phyloP scores from a whole-genome alignment of 1,139 yeast species.

The Yamadazyma taylorii region DNA sequence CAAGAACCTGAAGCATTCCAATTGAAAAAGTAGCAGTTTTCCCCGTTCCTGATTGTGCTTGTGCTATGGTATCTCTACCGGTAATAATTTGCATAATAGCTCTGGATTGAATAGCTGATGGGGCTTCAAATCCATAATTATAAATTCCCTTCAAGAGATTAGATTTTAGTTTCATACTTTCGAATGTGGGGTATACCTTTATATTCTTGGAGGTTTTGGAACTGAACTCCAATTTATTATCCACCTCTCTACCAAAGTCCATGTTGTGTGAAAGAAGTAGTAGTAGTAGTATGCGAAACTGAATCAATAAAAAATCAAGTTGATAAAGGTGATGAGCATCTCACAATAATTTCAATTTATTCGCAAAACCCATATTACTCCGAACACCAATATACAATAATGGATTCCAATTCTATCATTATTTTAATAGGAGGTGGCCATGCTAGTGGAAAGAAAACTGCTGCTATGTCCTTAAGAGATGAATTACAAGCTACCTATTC shows the following conservation, averaged over 20 bases:
- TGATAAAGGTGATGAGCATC: conserved; percentile 1
- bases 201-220: conserved; percentile 50
- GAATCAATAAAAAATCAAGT: too few relatives aligned
- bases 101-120: conserved; percentile 93
- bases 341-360: too few relatives aligned
- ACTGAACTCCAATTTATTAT: conserved; percentile 17
- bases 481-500: conserved; percentile 25
- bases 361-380: too few relatives aligned
- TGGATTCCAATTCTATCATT: conserved; percentile 25
- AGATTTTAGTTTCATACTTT: conserved; percentile 75
- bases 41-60: conserved; percentile 98
- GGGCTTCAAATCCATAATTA: conserved; percentile 89
- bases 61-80: conserved; percentile 93
- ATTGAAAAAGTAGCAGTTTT: conserved; percentile 96
- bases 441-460: conserved; percentile 61
- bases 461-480: conserved; percentile 29
- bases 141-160: conserved; percentile 73
- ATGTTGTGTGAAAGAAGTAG: too few relatives aligned
- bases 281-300: too few relatives aligned
- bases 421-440: conserved; percentile 76
- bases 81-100: conserved; percentile 90
- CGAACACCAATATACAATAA: too few relatives aligned
- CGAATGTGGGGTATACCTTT: conserved; percentile 67
- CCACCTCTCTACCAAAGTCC: conserved; percentile 13
- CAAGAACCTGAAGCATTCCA: conserved; percentile 83